These are phyloP conservation scores for Aureobasidium vineae DNA, from an alignment of 2,329 filamentous ascomycete species.

Conservation along the genomic window DNA sequence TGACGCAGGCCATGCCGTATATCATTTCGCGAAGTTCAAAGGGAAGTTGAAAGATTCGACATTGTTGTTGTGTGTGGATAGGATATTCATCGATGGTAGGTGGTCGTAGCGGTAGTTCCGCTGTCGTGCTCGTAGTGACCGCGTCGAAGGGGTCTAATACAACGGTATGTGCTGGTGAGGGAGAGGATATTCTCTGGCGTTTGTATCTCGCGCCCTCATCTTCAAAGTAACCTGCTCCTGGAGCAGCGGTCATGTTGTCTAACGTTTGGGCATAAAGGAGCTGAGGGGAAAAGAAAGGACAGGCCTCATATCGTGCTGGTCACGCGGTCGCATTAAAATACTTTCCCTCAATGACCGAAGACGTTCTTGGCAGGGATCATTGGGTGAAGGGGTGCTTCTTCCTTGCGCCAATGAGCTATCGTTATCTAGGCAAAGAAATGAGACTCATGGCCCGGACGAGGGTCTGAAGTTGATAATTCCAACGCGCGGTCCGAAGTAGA, in stretches of 20 bases:
- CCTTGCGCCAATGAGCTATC: slow-evolving; percentile 19
- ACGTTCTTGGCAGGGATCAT: slow-evolving; percentile 22
- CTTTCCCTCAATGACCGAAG: slow-evolving; percentile 22
- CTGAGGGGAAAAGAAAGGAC: neutral
- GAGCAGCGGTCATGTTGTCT: slow-evolving; percentile 5
- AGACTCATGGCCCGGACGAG: slow-evolving; percentile 17
- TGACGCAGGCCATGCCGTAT: slow-evolving; percentile 22
- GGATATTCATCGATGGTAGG: slow-evolving; percentile 16
- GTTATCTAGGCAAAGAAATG: slow-evolving; percentile 22
- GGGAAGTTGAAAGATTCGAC: slow-evolving; percentile 25
- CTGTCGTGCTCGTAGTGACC: slow-evolving; percentile 14
- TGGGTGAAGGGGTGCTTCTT: neutral
- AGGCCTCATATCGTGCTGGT: slow-evolving; percentile 6
- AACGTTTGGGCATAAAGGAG: neutral
- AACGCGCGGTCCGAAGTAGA: slow-evolving; percentile 20
- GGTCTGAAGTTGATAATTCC: slow-evolving; percentile 11
- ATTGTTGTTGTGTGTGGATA: slow-evolving; percentile 23
- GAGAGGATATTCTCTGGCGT: slow-evolving; percentile 19
- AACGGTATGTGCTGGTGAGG: slow-evolving; percentile 15
- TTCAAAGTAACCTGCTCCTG: slow-evolving; percentile 2
- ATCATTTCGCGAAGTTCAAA: slow-evolving; percentile 26
- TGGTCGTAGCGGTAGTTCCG: slow-evolving; percentile 34
- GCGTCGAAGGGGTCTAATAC: slow-evolving; percentile 1
- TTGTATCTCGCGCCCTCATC: slow-evolving; percentile 18
- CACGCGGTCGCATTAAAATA: slow-evolving; percentile 19